phyloP scores from a whole-genome alignment of 441 rosid genomes.

The California macrophylla region DNA sequence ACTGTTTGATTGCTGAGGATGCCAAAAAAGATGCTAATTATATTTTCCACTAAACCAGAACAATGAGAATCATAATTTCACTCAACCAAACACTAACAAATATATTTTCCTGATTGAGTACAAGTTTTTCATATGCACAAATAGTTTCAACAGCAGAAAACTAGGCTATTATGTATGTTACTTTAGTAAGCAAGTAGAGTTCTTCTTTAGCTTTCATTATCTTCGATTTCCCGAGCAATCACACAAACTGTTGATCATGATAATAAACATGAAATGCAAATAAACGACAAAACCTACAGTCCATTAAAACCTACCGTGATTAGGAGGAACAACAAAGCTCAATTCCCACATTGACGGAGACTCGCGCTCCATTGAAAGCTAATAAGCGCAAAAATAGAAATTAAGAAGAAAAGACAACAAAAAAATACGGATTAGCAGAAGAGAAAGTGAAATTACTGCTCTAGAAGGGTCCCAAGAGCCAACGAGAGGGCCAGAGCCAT shows the following conservation, averaged over 20 bases:
- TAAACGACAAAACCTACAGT: not conserved
- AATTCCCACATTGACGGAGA: conserved; percentile 78
- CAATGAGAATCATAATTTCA: not conserved
- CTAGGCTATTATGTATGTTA: not conserved
- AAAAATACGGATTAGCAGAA: not conserved
- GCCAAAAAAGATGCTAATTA: not conserved
- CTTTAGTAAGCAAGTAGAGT: not conserved
- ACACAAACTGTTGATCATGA: not conserved
- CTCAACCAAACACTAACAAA: not conserved
- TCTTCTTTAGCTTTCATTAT: not conserved
- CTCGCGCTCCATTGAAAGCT: conserved; percentile 86
- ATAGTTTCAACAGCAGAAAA: not conserved
- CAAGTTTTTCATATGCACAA: not conserved
- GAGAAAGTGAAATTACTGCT: conserved; percentile 38
- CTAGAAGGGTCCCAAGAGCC: conserved; percentile 92
- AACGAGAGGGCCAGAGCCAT: conserved; percentile 76
- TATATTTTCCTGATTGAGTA: not conserved
- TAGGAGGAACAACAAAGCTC: conserved; percentile 93
- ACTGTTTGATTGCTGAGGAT: not conserved
- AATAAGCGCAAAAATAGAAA: not conserved
- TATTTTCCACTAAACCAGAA: not conserved
- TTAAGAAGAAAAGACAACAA: not conserved
- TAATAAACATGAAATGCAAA: not conserved
- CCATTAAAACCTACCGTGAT: conserved; percentile 49
- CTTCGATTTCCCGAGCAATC: not conserved